Percentiles rank a stretch among this genome's conserved stretches.
These are phyloP conservation scores for Shiraia bambusicola DNA, from an alignment of 2,329 filamentous ascomycete genomes.

Conservation along the genomic window DNA sequence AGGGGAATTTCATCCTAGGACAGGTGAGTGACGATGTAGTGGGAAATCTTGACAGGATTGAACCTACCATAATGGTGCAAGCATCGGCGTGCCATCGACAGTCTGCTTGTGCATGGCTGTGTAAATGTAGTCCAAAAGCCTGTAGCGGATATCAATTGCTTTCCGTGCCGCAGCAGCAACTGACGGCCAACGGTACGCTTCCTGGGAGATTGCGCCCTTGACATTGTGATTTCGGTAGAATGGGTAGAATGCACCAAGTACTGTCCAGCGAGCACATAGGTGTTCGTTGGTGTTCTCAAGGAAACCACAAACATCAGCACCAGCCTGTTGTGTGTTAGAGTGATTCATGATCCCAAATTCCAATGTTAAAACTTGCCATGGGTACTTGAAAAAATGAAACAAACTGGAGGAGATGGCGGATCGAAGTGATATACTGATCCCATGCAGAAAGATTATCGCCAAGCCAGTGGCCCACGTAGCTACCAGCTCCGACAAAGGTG, in stretches of 20 bases:
- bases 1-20: conserved; percentile 61
- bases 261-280: conserved; percentile 72
- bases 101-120: conserved; percentile 65
- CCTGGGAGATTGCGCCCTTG: conserved; percentile 58
- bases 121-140: conserved; percentile 79
- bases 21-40: conserved; percentile 2
- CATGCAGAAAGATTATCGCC: conserved; percentile 55
- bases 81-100: conserved; percentile 62
- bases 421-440: conserved; percentile 46
- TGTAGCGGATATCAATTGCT: conserved; percentile 70
- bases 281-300: conserved; percentile 64
- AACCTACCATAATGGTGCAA: conserved; percentile 72
- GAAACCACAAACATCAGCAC: conserved; percentile 73
- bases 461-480: conserved; percentile 60
- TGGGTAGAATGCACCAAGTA: conserved; percentile 68
- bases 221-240: conserved; percentile 74
- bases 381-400: conserved; percentile 50
- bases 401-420: conserved; percentile 48
- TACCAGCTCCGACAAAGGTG: conserved; percentile 72
- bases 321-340: conserved; percentile 26
- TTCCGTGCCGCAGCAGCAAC: conserved; percentile 66
- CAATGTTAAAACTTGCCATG: conserved; percentile 32
- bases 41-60: not conserved
- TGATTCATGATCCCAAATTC: not conserved
- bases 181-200: conserved; percentile 62